A percentile compares a stretch with the other conserved stretches of the same genome.
These are phyloP conservation scores for Areca catechu DNA, from an alignment of 176 grass and related monocot species.

Conservation along the genomic window DNA sequence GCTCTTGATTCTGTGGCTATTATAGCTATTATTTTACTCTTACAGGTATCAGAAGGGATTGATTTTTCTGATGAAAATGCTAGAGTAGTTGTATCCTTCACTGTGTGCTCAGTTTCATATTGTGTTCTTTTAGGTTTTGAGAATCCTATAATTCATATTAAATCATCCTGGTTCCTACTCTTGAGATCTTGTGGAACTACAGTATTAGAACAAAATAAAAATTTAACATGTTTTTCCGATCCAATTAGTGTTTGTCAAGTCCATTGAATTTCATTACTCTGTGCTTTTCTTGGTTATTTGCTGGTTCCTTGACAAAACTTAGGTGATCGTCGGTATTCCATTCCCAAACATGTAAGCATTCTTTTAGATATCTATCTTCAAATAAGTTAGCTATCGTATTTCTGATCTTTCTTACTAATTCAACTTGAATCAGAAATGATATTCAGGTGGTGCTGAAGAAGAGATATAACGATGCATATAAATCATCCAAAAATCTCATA, in stretches of 20 bases:
- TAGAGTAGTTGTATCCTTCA: conserved; percentile 97
- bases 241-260: too few species aligned
- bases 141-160: too few species aligned
- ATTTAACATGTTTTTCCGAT: too few species aligned
- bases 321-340: conserved; percentile 96
- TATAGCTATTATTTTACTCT: conserved; percentile 21
- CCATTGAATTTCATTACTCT: too few species aligned
- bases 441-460: conserved; percentile 87
- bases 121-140: too few species aligned
- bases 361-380: conserved; percentile 4
- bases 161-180: too few species aligned
- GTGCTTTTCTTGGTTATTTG: too few species aligned
- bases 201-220: too few species aligned
- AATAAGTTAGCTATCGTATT: neutral
- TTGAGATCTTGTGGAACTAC: too few species aligned
- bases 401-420: conserved; percentile 23
- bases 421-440: conserved; percentile 63
- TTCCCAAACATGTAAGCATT: conserved; percentile 93
- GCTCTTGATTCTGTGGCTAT: conserved; percentile 2
- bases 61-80: conserved; percentile 94
- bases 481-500: conserved; percentile 72
- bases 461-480: conserved; percentile 81
- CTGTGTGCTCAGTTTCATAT: neutral
- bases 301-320: conserved; percentile 62
- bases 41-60: conserved; percentile 95